phyloP scores from a whole-genome alignment of 2,329 filamentous ascomycete species.

The Nemania abortiva region DNA sequence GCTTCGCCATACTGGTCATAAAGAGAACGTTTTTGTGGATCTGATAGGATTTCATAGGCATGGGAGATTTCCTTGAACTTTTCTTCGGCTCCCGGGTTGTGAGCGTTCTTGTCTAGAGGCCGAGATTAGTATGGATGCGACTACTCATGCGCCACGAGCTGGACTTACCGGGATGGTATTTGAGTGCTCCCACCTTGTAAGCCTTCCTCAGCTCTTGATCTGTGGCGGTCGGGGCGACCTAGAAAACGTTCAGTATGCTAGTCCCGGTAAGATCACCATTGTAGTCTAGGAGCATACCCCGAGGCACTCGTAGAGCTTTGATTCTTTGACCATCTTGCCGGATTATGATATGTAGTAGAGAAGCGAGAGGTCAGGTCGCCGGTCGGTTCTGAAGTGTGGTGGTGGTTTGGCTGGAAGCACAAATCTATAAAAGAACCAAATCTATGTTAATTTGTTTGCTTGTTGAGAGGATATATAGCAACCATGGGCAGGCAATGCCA shows the following conservation, averaged over 20 bases:
- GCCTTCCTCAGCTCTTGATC: slow-evolving; percentile 92
- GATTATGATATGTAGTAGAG: slow-evolving; percentile 14
- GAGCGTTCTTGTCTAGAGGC: slow-evolving; percentile 87
- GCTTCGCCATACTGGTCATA: slow-evolving; percentile 99
- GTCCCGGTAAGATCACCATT: slow-evolving; percentile 12
- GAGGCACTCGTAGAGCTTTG: slow-evolving; percentile 81
- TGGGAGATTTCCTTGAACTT: slow-evolving; percentile 99
- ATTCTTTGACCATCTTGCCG: slow-evolving; percentile 80
- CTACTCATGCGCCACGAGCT: background rate
- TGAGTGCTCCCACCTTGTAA: slow-evolving; percentile 85
- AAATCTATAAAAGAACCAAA: slow-evolving; percentile 5
- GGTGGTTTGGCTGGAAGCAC: background rate
- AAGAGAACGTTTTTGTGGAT: slow-evolving; percentile 87
- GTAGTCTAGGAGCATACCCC: slow-evolving; percentile 68
- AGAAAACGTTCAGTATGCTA: slow-evolving; percentile 33
- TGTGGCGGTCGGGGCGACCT: slow-evolving; percentile 83
- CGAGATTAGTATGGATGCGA: slow-evolving; percentile 20
- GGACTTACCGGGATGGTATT: slow-evolving; percentile 82
- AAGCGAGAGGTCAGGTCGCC: background rate
- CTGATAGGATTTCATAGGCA: slow-evolving; percentile 94
- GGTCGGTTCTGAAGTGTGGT: slow-evolving; percentile 6
- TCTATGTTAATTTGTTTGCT: slow-evolving; percentile 16
- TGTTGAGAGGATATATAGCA: slow-evolving; percentile 1
- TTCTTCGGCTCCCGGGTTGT: slow-evolving; percentile 92
- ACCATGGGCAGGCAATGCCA: slow-evolving; percentile 6